Evolutionary conservation across 306 rosid species (phyloP).

Genomic region (Cucurbita argyrosperma): DNA sequence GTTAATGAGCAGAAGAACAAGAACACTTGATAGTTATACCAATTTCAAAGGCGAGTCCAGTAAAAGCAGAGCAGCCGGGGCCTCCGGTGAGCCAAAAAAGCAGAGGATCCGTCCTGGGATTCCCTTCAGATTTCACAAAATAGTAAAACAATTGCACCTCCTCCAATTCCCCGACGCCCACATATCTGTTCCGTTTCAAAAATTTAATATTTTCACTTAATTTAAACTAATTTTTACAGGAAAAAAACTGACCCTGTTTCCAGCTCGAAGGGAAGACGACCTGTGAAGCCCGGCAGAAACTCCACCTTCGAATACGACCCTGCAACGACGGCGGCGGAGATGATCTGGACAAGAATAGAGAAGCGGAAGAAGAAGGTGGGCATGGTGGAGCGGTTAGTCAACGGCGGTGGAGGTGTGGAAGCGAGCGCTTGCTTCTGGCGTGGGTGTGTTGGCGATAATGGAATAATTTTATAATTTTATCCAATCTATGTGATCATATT

Average conservation of each 20-base stretch:
- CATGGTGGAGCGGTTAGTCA: background rate
- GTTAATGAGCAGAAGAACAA: too few species aligned
- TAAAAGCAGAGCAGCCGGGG: slow-evolving; percentile 45
- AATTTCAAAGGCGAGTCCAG: slow-evolving; percentile 36
- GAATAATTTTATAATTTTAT: too few species aligned
- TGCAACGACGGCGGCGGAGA: background rate
- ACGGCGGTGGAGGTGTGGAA: background rate
- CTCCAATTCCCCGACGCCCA: slow-evolving; percentile 55
- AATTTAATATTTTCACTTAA: background rate
- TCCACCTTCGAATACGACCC: slow-evolving; percentile 11
- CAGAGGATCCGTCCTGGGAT: slow-evolving; percentile 48
- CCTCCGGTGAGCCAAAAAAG: slow-evolving; percentile 69
- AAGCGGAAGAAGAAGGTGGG: background rate
- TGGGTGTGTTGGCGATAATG: too few species aligned
- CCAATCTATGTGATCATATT: too few species aligned
- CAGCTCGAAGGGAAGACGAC: slow-evolving; percentile 56
- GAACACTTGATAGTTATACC: slow-evolving; percentile 9
- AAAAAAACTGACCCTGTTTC: slow-evolving; percentile 40
- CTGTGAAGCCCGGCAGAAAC: slow-evolving; percentile 54
- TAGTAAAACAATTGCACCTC: slow-evolving; percentile 46
- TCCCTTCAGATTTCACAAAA: slow-evolving; percentile 40
- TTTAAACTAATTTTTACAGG: background rate
- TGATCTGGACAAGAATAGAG: background rate
- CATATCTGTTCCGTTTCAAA: slow-evolving; percentile 22
- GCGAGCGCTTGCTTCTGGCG: background rate